These are phyloP conservation scores for Rutstroemia sp. DNA, from an alignment of 2,329 filamentous ascomycete species.

Conservation along the genomic window DNA sequence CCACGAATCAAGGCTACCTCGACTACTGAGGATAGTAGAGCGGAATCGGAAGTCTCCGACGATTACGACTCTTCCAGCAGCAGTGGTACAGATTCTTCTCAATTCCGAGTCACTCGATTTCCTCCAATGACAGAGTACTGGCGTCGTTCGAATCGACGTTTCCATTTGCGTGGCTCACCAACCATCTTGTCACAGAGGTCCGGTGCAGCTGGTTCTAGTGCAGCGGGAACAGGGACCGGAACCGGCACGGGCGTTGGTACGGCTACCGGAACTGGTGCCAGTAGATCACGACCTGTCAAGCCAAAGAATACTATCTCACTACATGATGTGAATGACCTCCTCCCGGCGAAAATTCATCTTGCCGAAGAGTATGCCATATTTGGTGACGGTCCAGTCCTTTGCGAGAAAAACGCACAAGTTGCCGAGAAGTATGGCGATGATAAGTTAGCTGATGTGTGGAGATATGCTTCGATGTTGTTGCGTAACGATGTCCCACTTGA, in stretches of 20 bases:
- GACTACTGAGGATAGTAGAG: conserved; percentile 30
- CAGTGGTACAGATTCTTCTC: conserved; percentile 30
- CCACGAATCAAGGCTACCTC: conserved; percentile 33
- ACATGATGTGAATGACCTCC: conserved; percentile 57
- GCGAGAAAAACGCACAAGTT: conserved; percentile 73
- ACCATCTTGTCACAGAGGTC: conserved; percentile 29
- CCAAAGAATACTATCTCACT: conserved; percentile 67
- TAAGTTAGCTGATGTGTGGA: conserved; percentile 79
- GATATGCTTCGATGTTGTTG: conserved; percentile 68
- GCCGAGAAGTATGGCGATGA: conserved; percentile 62
- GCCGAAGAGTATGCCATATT: conserved; percentile 78
- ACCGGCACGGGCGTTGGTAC: conserved; percentile 50
- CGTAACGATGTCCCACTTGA: conserved; percentile 68
- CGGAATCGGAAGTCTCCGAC: conserved; percentile 32
- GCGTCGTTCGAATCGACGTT: conserved; percentile 19
- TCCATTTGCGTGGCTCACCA: conserved; percentile 24
- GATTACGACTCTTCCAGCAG: conserved; percentile 26
- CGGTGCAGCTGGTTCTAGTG: conserved; percentile 13
- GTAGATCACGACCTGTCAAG: conserved; percentile 27
- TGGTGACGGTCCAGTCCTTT: conserved; percentile 73
- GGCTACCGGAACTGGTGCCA: conserved; percentile 35
- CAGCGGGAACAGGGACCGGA: conserved; percentile 18
- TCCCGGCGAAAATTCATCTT: conserved; percentile 74
- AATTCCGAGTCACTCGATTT: conserved; percentile 25
- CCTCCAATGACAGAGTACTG: conserved; percentile 24